Base-by-base conservation (phyloP, 306 rosid species). In the Begonia loranthoides region DNA sequence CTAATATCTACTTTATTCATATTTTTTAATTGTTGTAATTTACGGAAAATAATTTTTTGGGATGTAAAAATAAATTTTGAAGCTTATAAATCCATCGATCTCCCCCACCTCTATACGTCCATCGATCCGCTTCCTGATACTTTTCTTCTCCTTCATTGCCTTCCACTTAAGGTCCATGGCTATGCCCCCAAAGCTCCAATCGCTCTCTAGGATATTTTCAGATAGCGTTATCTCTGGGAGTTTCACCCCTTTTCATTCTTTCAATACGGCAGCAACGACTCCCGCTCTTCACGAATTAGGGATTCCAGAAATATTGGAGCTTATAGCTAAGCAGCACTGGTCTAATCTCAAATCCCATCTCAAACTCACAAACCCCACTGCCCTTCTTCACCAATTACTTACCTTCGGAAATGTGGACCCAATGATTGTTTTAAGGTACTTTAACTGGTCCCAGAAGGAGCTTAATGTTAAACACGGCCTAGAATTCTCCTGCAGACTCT, bases 271-370 rank as follows among this genome's bases (percentile, higher is more conserved):
- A 2, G 14, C 48, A 41, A 17, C 72, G 48, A 75, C 52, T 49
- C 54, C 79, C 58, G 59, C 19, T 15, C 17, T 56, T 16, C 51
- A 46, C 34, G 51, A 58, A 39, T 63, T 77, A 43, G 54, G 43
- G 55, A 54, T 63, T 58, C 34, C 57, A 6, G 14, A 53, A 8
- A 66, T 78, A 54, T 66, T 75, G 50, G 79, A 88, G 62, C 66
- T 84, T 61, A 73, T 88, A 66, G 73, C 71, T 47, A 70, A 82
- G 67, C 92, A 76, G 14, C 95, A 67, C 49, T 84, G 95, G 93
- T 71, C 74, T 24, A 71, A 73, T 66, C 77, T 81, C 63, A 81
- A 78, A 74, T 21, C 70, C 59, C 77, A 73, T 66, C 62, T 88
- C 36, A 51, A 56, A 58, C 39, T 47, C 45, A 70, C 63, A 33